Base-by-base conservation (phyloP, 495 filamentous ascomycete species). In the Haplographium delicatum region DNA sequence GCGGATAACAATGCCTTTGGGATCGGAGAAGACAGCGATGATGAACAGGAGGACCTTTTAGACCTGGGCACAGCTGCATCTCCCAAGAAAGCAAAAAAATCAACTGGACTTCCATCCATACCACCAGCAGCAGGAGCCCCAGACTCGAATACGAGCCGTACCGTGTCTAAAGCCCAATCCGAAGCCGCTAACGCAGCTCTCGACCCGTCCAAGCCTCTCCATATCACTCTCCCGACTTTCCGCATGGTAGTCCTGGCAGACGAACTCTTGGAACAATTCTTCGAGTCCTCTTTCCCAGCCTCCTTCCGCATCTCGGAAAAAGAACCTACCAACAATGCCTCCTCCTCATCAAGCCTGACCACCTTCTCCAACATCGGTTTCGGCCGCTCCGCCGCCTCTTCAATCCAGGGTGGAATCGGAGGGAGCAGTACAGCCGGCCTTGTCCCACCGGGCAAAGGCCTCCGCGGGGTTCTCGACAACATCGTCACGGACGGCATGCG, bases 231-330 rank as follows among this genome's bases (percentile, higher is more conserved):
- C 7, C 94, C 94, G 0, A 98, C 93, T 18, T 98, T 98, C 77
- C 85, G 93, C 57, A 98, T 98, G 93, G 89, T 98, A 20, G 84
- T 98, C 37, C 80, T 98, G 18, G 93, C 93, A 50, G 93, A 98
- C 64, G 93, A 98, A 60, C 76, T 91, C 2, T 81, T 98, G 10
- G 91, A 98, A 60, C 83, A 89, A 57, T 98, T 98, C 68, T 98
- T 98, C 65, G 93, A 98, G 66, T 83, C 80, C 24, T 76, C 81
- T 11, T 81, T 86, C 53, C 83, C 83, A 0, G 73, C 84, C 20
- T 88, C 86, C 3, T 71, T 80, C 62, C 75, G 77, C 49, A 67
- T 79, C 45, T 60, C 69, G 23, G 71, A 78, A 47, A 72, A 75
- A 24, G 64, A 76, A 8, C 24, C 67, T 13, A 42, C 65, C 43